phyloP scores from a whole-genome alignment of 2,329 filamentous ascomycete species.

The Arthrobotrys conoides region DNA sequence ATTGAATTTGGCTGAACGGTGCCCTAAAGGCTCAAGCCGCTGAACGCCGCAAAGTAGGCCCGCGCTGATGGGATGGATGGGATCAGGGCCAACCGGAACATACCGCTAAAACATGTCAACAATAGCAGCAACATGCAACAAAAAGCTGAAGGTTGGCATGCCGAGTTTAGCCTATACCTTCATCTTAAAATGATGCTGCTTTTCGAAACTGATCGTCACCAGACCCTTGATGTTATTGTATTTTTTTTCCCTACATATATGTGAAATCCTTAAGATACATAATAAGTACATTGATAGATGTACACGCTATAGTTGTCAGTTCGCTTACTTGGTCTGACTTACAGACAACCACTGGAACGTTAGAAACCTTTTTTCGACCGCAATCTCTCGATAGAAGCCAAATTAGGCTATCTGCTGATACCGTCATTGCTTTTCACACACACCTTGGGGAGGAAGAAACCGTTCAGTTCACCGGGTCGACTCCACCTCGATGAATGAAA shows the following conservation, averaged over 20 bases:
- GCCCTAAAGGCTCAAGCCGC: slow-evolving; percentile 44
- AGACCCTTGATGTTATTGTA: slow-evolving; percentile 38
- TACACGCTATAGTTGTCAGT: not conserved
- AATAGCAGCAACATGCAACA: too few species aligned
- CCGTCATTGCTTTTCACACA: slow-evolving; percentile 44
- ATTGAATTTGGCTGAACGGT: slow-evolving; percentile 51
- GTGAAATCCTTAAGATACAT: slow-evolving; percentile 1
- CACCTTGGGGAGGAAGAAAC: not conserved
- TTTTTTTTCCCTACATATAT: too few species aligned
- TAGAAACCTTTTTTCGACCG: slow-evolving; percentile 23
- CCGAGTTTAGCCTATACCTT: slow-evolving; percentile 56
- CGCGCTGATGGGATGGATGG: slow-evolving; percentile 13
- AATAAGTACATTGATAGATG: slow-evolving; percentile 6
- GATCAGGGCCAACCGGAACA: slow-evolving; percentile 30
- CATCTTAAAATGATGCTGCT: slow-evolving; percentile 53
- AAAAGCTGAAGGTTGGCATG: slow-evolving; percentile 31
- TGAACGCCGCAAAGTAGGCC: slow-evolving; percentile 53
- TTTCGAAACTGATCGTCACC: slow-evolving; percentile 54
- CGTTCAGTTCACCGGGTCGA: slow-evolving; percentile 39
- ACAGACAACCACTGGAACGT: slow-evolving; percentile 6
- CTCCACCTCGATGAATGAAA: slow-evolving; percentile 50
- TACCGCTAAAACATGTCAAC: slow-evolving; percentile 43
- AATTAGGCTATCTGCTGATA: slow-evolving; percentile 40
- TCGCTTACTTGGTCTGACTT: not conserved
- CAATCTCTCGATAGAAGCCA: slow-evolving; percentile 52